phyloP scores from a whole-genome alignment of 2,329 filamentous ascomycete species.

The Ceratocystis papillata region DNA sequence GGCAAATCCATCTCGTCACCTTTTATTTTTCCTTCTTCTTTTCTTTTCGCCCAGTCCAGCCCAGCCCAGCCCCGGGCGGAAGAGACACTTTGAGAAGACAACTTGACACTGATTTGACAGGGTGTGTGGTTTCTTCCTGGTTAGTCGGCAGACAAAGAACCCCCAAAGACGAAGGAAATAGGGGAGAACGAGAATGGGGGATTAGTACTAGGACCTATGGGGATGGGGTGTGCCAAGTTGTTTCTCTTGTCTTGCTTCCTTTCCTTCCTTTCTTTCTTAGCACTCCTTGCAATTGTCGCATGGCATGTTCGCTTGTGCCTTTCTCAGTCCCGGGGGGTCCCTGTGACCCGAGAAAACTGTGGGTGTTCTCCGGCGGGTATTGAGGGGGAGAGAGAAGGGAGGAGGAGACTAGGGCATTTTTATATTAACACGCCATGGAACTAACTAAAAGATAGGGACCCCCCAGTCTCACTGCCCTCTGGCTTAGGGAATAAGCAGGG shows the following conservation, averaged over 20 bases:
- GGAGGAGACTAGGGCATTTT: neutral
- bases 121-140: slow-evolving; percentile 4
- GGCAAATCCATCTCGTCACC: slow-evolving; percentile 2
- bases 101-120: slow-evolving; percentile 13
- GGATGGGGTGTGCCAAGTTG: slow-evolving; percentile 2
- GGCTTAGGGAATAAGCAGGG: neutral
- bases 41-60: neutral
- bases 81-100: slow-evolving; percentile 1
- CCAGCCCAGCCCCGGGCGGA: slow-evolving; percentile 5
- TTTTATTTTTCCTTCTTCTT: neutral
- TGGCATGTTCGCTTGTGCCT: slow-evolving; percentile 15
- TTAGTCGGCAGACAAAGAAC: neutral
- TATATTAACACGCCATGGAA: neutral
- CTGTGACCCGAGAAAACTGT: slow-evolving; percentile 8
- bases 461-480: neutral
- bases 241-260: slow-evolving; percentile 14
- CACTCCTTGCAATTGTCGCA: slow-evolving; percentile 13
- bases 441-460: neutral
- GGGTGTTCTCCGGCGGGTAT: slow-evolving; percentile 11
- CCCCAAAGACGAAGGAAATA: neutral
- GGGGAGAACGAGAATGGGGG: neutral
- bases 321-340: slow-evolving; percentile 5
- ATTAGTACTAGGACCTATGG: neutral
- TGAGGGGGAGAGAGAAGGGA: neutral
- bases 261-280: slow-evolving; percentile 1